Conservation (phyloP, 345 rosid species). For the Corymbia maculata region DNA sequence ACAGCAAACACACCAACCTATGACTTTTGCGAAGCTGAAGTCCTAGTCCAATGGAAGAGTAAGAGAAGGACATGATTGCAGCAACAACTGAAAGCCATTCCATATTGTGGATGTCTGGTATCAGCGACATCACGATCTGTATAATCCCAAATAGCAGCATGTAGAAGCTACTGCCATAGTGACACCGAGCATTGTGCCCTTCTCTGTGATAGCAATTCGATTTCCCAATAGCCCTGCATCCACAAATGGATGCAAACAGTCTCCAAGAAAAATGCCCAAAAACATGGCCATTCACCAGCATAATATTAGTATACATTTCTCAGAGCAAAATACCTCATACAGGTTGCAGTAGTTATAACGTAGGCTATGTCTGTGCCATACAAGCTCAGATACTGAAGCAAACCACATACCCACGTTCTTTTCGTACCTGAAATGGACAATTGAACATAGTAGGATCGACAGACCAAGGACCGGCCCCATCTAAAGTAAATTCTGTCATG, state of each 20-base stretch:
- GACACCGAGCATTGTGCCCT: conserved; percentile 32
- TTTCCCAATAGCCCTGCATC: conserved; percentile 30
- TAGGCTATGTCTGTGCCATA: conserved; percentile 46
- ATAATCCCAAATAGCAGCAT: conserved; percentile 33
- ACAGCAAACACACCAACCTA: conserved; percentile 7
- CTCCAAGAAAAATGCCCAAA: background rate
- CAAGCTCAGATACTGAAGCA: conserved; percentile 37
- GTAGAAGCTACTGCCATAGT: conserved; percentile 4
- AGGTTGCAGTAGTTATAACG: conserved; percentile 50
- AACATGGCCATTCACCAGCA: background rate
- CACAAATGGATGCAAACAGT: background rate
- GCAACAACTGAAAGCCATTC: conserved; percentile 35
- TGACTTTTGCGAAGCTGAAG: conserved; percentile 34
- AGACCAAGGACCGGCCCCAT: background rate
- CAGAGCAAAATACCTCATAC: conserved; percentile 38
- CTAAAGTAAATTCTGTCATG: background rate
- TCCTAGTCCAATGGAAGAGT: conserved; percentile 34
- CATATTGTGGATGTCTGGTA: conserved; percentile 36
- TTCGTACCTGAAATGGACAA: conserved; percentile 31
- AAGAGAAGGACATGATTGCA: conserved; percentile 35
- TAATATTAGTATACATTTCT: background rate
- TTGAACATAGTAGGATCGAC: background rate
- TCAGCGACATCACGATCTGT: conserved; percentile 28
- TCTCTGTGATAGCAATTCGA: conserved; percentile 44
- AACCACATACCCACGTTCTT: conserved; percentile 46